Percentiles rank a stretch among this genome's conserved stretches.
These are phyloP conservation scores for Lactifluus subvellereus DNA, from an alignment of 768 basidiomycete genomes.

Conservation along the genomic window DNA sequence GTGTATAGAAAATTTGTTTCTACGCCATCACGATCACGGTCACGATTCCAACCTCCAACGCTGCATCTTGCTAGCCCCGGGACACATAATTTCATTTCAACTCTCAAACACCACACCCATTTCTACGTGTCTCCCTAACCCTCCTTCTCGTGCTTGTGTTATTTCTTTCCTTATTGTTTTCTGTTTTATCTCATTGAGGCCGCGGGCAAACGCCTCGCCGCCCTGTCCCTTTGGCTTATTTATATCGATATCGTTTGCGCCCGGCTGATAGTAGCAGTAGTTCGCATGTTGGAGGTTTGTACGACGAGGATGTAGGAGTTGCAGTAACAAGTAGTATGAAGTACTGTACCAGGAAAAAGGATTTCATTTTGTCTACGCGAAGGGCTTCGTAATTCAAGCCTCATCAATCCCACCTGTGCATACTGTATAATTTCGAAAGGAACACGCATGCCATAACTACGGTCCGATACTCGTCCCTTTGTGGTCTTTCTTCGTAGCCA, in stretches of 20 bases:
- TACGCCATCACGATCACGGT: constrained; percentile 11
- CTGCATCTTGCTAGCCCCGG: not conserved
- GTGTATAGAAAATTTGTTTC: constrained; percentile 17
- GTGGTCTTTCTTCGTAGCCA: too few relatives aligned
- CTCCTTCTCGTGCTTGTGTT: not conserved
- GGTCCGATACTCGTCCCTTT: too few relatives aligned
- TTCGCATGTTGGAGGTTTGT: constrained; percentile 3
- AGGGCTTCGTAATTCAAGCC: constrained; percentile 48
- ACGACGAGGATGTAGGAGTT: constrained; percentile 12
- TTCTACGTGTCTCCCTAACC: not conserved
- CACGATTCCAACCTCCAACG: constrained; percentile 9
- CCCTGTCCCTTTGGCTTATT: not conserved
- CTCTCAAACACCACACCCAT: constrained; percentile 2
- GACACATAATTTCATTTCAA: constrained; percentile 1
- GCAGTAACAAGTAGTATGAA: constrained; percentile 24
- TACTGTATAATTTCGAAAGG: too few relatives aligned
- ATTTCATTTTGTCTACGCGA: constrained; percentile 31
- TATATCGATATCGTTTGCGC: constrained; percentile 3
- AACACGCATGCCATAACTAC: not conserved
- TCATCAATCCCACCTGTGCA: constrained; percentile 25
- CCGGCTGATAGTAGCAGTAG: not conserved
- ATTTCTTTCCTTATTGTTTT: constrained; percentile 20
- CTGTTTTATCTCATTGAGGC: not conserved
- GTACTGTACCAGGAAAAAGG: constrained; percentile 2
- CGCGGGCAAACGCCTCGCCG: not conserved